phyloP scores from a whole-genome alignment of 257 asterid species.

The Nicotiana undulata region DNA sequence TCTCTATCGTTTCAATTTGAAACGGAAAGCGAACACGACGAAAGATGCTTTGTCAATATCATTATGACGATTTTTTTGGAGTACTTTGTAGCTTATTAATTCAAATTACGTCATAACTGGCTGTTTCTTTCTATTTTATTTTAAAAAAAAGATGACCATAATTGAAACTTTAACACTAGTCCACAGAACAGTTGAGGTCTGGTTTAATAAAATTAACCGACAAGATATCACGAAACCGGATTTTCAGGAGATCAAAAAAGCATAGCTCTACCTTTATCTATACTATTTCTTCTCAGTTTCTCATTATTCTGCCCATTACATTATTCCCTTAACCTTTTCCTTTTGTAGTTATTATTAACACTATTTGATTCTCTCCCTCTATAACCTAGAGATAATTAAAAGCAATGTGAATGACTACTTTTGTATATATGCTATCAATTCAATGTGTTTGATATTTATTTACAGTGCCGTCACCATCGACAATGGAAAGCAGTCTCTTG shows the following conservation, averaged over 20 bases:
- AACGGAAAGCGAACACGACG: not conserved
- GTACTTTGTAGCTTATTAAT: not conserved
- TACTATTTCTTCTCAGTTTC: not conserved
- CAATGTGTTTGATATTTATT: not conserved
- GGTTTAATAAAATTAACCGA: slow-evolving; percentile 7
- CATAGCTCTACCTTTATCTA: not conserved
- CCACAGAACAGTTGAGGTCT: not conserved
- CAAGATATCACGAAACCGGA: slow-evolving; percentile 29
- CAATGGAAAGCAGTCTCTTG: not conserved
- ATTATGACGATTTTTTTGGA: not conserved
- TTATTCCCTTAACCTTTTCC: slow-evolving; percentile 15
- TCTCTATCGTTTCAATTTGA: not conserved
- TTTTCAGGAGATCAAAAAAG: slow-evolving; percentile 26
- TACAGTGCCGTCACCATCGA: too few species aligned
- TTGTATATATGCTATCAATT: not conserved
- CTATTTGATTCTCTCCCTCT: slow-evolving; percentile 16
- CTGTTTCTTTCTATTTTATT: not conserved
- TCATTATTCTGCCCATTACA: not conserved
- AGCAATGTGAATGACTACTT: not conserved
- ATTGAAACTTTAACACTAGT: not conserved
- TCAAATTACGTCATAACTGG: not conserved
- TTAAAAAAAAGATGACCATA: not conserved
- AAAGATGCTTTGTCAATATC: slow-evolving; percentile 1
- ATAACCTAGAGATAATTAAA: not conserved
- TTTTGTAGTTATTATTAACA: slow-evolving; percentile 15